A percentile compares a stretch with the other conserved stretches of the same genome.
Conservation (phyloP, 2,329 filamentous ascomycete species). For the Penicillium janthinellum region DNA sequence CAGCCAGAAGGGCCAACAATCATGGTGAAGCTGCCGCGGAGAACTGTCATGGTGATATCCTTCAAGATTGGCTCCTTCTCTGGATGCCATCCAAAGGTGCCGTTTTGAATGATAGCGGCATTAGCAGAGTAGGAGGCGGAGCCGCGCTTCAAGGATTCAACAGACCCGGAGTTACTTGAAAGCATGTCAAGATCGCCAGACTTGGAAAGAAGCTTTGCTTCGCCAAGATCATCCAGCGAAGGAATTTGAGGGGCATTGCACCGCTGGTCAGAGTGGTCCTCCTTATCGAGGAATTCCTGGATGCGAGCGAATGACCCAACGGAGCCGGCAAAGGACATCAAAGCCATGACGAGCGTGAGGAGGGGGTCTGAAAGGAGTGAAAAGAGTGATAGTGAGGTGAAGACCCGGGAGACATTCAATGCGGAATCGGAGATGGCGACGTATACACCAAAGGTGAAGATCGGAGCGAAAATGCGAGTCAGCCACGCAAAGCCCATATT, state of each 20-base stretch:
- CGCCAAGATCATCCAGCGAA: conserved; percentile 23
- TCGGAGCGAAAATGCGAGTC: conserved; percentile 47
- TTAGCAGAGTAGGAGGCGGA: conserved; percentile 20
- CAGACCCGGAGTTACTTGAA: conserved; percentile 27
- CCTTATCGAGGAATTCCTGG: conserved; percentile 47
- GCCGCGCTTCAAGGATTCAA: conserved; percentile 25
- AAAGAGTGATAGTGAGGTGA: conserved; percentile 53
- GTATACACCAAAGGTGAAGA: conserved; percentile 50
- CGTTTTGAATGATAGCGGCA: conserved; percentile 47
- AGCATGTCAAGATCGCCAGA: conserved; percentile 27
- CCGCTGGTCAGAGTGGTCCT: conserved; percentile 33
- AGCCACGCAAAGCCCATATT: conserved; percentile 46
- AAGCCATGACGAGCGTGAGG: conserved; percentile 48
- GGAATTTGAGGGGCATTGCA: conserved; percentile 12
- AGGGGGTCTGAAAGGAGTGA: conserved; percentile 51
- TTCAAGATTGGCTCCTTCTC: conserved; percentile 46
- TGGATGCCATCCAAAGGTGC: conserved; percentile 51
- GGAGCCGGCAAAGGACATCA: conserved; percentile 48
- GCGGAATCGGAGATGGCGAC: conserved; percentile 43
- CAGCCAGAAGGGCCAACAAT: conserved; percentile 55
- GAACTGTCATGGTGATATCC: conserved; percentile 44
- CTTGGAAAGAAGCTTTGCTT: conserved; percentile 22
- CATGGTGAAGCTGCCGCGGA: conserved; percentile 50
- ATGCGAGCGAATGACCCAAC: conserved; percentile 52
- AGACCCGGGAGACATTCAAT: conserved; percentile 47